A percentile compares a stretch with the other conserved stretches of the same genome.
These are phyloP conservation scores for Meyerozyma athensensis DNA, from an alignment of 1,139 yeast species.

Conservation along the genomic window DNA sequence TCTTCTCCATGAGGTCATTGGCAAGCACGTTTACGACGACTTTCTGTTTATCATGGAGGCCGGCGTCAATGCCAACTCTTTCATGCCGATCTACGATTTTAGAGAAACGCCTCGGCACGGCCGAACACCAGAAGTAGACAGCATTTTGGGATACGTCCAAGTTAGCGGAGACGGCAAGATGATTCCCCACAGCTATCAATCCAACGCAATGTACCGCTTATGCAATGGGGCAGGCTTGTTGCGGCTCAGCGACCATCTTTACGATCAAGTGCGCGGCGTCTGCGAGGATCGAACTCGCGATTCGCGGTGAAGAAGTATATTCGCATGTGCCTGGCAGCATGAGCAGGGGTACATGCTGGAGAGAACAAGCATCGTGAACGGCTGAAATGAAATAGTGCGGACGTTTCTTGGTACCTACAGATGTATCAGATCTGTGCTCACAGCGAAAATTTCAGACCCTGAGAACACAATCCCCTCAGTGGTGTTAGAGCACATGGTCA, in stretches of 20 bases:
- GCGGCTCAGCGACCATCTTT: slow-evolving; percentile 51
- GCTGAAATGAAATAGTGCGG: no score
- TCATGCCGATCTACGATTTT: slow-evolving; percentile 71
- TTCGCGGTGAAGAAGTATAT: no score
- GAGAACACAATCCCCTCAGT: no score
- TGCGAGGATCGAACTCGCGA: no score
- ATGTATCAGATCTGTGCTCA: no score
- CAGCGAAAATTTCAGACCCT: no score
- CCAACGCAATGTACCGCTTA: slow-evolving; percentile 56
- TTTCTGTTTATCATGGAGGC: slow-evolving; percentile 61
- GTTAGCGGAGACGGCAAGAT: slow-evolving; percentile 56
- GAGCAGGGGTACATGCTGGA: no score
- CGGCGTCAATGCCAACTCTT: slow-evolving; percentile 48
- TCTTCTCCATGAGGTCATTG: slow-evolving; percentile 24
- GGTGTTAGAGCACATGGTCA: no score
- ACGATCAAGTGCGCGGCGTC: slow-evolving; percentile 30
- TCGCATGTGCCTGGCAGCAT: no score
- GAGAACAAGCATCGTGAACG: no score
- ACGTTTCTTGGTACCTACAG: no score
- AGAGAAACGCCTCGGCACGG: slow-evolving; percentile 65
- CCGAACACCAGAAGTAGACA: slow-evolving; percentile 68
- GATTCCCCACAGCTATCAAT: slow-evolving; percentile 50
- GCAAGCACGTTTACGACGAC: slow-evolving; percentile 36
- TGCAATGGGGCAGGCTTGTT: slow-evolving; percentile 56
- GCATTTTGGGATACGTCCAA: slow-evolving; percentile 66